A percentile compares a stretch with the other conserved stretches of the same genome.
phyloP scores from a whole-genome alignment of 129 eudicot genomes.

The Dittrichia graveolens region DNA sequence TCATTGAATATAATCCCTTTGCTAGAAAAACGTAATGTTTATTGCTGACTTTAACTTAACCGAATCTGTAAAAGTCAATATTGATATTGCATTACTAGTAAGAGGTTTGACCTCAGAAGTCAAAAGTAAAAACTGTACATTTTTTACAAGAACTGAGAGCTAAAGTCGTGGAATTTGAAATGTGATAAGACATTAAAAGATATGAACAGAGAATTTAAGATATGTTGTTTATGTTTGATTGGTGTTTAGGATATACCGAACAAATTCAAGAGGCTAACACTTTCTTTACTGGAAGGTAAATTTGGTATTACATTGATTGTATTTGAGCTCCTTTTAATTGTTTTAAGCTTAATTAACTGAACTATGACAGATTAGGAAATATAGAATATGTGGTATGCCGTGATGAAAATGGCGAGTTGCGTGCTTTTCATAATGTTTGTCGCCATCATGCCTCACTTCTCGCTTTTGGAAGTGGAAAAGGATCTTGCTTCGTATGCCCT shows the following conservation, averaged over 20 bases:
- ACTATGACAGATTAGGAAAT: slow-evolving; percentile 67
- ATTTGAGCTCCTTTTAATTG: not conserved
- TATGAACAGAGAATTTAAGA: not conserved
- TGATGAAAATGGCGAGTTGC: slow-evolving; percentile 64
- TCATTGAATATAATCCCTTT: not conserved
- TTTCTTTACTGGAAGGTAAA: slow-evolving; percentile 92
- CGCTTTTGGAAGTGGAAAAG: slow-evolving; percentile 77
- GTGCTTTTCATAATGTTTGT: slow-evolving; percentile 94
- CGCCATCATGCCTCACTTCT: slow-evolving; percentile 96
- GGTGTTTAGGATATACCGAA: slow-evolving; percentile 59
- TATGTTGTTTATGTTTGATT: slow-evolving; percentile 24
- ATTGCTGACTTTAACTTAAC: not conserved
- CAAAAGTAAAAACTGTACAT: not conserved
- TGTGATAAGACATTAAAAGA: not conserved
- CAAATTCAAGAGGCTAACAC: slow-evolving; percentile 67
- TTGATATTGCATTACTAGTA: not conserved
- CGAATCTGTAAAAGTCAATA: not conserved
- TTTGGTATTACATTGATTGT: not conserved
- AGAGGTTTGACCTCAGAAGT: slow-evolving; percentile 20
- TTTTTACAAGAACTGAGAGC: not conserved
- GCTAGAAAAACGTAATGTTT: slow-evolving; percentile 1
- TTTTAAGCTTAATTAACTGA: slow-evolving; percentile 26
- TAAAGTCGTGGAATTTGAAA: not conserved
- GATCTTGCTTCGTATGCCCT: slow-evolving; percentile 90
- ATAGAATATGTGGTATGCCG: slow-evolving; percentile 82